phyloP scores from a whole-genome alignment of 148 eudicot species.

The Polygonum aviculare region DNA sequence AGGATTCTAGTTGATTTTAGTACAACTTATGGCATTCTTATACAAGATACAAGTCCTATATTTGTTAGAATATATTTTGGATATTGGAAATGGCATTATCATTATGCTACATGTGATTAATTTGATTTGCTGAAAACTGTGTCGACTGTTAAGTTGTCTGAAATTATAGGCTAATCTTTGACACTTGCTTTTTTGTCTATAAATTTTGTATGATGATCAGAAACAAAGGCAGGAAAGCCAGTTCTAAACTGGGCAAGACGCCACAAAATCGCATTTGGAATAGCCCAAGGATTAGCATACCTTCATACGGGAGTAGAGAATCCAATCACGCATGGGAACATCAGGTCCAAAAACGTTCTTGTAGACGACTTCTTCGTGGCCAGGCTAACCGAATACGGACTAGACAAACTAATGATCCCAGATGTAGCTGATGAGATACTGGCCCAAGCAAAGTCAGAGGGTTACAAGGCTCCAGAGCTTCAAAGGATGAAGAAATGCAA shows the following conservation, averaged over 20 bases:
- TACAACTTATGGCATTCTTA: not conserved
- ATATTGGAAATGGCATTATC: not conserved
- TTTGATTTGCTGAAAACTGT: not conserved
- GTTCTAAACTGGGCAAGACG: conserved; percentile 81
- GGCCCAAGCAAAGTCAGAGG: conserved; percentile 69
- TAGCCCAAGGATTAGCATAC: conserved; percentile 82
- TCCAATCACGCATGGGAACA: conserved; percentile 76
- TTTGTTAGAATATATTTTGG: not conserved
- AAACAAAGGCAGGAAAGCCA: conserved; percentile 77
- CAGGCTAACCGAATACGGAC: conserved; percentile 72
- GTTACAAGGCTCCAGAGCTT: conserved; percentile 91
- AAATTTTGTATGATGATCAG: conserved; percentile 20
- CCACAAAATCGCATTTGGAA: conserved; percentile 84
- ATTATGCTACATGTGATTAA: not conserved
- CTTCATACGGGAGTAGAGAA: conserved; percentile 71
- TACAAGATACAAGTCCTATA: not conserved
- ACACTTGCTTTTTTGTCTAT: not conserved
- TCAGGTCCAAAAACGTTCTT: conserved; percentile 68
- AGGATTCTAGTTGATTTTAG: not conserved
- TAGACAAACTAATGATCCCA: conserved; percentile 68
- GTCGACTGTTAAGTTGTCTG: not conserved
- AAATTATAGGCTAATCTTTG: not conserved
- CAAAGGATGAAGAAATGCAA: conserved; percentile 82
- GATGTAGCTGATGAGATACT: conserved; percentile 75
- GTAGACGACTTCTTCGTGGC: conserved; percentile 87